phyloP scores from a whole-genome alignment of 495 filamentous ascomycete species.

The Xylaria venustula region DNA sequence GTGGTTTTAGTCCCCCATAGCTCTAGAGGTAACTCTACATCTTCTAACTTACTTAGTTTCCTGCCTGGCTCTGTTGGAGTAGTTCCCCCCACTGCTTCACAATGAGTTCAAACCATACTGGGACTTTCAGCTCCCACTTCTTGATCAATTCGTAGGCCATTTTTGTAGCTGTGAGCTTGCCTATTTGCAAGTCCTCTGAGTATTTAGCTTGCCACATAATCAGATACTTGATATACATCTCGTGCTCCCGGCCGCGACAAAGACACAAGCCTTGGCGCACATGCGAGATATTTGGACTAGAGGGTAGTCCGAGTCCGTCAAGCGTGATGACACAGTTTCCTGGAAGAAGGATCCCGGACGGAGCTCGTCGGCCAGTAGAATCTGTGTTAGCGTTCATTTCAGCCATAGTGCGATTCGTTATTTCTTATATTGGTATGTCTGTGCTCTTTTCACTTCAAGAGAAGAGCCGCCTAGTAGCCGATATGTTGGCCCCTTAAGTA shows the following conservation, averaged over 20 bases:
- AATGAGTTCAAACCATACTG: not conserved
- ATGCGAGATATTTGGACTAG: not conserved
- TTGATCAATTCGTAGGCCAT: not conserved
- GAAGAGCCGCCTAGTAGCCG: no score
- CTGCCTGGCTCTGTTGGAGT: not conserved
- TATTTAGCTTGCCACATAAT: not conserved
- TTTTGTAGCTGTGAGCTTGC: not conserved
- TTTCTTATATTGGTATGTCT: no score
- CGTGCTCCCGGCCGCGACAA: not conserved
- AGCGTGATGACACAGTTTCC: not conserved
- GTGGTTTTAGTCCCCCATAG: no score
- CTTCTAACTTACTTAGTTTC: conserved; percentile 3
- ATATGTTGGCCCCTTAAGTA: no score
- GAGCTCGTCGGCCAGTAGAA: not conserved
- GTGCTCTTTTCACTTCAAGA: no score
- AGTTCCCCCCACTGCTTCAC: not conserved
- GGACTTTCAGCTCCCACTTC: not conserved
- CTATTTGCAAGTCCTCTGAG: not conserved
- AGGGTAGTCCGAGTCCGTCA: not conserved
- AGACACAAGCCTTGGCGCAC: not conserved
- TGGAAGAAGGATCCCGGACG: not conserved
- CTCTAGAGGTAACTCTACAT: no score
- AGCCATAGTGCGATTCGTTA: no score
- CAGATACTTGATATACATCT: not conserved
- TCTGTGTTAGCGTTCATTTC: not conserved